A percentile compares a stretch with the other conserved stretches of the same genome.
Evolutionary conservation across 176 grass and related monocot species (phyloP).

Genomic region (Carex kokanica): DNA sequence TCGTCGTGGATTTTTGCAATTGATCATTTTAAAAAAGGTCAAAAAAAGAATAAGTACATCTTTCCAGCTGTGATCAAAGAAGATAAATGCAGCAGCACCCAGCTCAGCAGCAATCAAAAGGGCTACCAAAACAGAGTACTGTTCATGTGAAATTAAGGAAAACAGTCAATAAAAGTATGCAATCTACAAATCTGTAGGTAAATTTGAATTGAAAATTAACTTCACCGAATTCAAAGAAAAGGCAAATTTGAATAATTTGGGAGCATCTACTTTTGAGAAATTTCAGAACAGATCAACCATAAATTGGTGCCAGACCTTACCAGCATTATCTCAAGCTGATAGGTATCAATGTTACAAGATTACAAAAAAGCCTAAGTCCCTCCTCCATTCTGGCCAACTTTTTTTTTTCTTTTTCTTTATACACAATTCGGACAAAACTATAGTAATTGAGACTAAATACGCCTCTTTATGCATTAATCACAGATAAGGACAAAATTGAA

Average conservation of each 20-base stretch:
- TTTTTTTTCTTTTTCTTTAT: not conserved
- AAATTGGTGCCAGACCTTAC: conserved; percentile 12
- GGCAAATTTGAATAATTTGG: not conserved
- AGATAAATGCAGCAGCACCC: conserved; percentile 93
- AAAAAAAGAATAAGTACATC: conserved; percentile 58
- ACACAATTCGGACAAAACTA: not conserved
- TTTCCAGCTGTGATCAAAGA: conserved; percentile 97
- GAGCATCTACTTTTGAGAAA: not conserved
- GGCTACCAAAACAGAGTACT: conserved; percentile 81
- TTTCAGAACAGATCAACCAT: not conserved
- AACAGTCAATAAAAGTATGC: not conserved
- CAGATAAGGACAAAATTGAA: not conserved
- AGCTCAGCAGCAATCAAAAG: conserved; percentile 72
- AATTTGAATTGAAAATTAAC: not conserved
- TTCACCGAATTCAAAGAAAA: not conserved
- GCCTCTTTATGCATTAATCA: not conserved
- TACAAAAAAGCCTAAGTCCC: not conserved
- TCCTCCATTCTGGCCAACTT: not conserved
- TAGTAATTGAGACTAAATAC: not conserved
- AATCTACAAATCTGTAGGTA: not conserved
- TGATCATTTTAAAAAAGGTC: not conserved
- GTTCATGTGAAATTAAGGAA: conserved; percentile 55
- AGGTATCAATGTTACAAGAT: not conserved
- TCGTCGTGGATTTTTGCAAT: not conserved
- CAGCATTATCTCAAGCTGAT: not conserved